Percentiles rank a stretch among this genome's conserved stretches.
These are phyloP conservation scores for Acmispon strigosus DNA, from an alignment of 306 rosid genomes.

Conservation along the genomic window DNA sequence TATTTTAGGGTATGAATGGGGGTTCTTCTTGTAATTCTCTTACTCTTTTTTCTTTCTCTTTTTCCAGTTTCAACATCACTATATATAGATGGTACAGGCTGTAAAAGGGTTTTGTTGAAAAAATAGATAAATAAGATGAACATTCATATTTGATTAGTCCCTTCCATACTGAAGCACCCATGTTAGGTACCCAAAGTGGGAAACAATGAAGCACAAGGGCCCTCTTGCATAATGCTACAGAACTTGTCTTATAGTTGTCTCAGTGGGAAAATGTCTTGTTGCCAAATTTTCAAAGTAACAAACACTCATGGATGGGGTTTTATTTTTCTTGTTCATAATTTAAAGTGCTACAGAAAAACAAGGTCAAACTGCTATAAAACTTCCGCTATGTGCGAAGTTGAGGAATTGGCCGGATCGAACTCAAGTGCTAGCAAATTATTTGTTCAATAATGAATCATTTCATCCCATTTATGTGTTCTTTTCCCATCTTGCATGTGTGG, in stretches of 20 bases:
- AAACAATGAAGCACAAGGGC: conserved; percentile 60
- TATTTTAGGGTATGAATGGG: no score
- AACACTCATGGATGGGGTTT: background rate
- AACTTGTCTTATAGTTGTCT: conserved; percentile 60
- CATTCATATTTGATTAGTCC: conserved; percentile 16
- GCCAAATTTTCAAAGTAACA: conserved; percentile 17
- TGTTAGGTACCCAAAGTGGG: conserved; percentile 59
- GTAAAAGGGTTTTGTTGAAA: conserved; percentile 43
- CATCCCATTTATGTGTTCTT: background rate
- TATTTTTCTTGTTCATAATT: background rate
- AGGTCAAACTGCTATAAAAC: no score
- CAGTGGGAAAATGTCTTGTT: conserved; percentile 27
- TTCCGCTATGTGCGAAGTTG: no score
- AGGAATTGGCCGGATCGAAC: no score
- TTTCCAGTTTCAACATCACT: conserved; percentile 2
- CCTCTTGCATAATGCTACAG: conserved; percentile 34
- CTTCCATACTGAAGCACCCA: conserved; percentile 29
- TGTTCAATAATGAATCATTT: background rate
- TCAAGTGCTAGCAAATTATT: background rate
- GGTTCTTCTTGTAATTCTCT: conserved; percentile 20
- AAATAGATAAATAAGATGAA: conserved; percentile 21
- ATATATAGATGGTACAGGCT: conserved; percentile 34
- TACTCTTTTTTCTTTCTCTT: background rate
- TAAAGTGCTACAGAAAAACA: no score
- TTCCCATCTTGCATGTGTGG: conserved; percentile 35